Percentiles rank a stretch among this genome's conserved stretches.
Evolutionary conservation across 139 green algal species (phyloP).

Genomic region (Yamagishiella unicocca): DNA sequence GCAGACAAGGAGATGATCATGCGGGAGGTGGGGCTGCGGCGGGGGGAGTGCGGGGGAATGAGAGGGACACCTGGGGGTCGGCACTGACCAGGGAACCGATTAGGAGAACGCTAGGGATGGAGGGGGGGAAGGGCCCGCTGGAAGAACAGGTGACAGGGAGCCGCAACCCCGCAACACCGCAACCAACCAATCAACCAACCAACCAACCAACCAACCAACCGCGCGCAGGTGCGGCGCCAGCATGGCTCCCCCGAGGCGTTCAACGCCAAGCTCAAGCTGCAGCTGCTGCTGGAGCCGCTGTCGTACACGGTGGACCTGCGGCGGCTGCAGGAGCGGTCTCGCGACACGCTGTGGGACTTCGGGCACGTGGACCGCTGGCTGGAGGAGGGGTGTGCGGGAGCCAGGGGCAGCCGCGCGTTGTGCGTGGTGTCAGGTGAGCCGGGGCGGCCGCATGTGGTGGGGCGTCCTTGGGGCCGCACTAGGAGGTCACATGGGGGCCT

Average conservation of each 20-base stretch:
- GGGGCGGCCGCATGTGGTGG: too few species aligned
- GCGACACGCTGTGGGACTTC: conserved; percentile 7
- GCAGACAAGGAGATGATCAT: conserved; percentile 40
- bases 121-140: neutral
- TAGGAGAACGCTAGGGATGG: too few species aligned
- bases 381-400: neutral
- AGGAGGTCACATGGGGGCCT: too few species aligned
- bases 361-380: neutral
- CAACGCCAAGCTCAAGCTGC: conserved; percentile 30
- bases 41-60: too few species aligned
- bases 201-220: too few species aligned
- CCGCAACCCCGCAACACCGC: too few species aligned
- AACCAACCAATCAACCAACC: too few species aligned
- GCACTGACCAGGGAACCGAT: too few species aligned
- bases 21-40: neutral
- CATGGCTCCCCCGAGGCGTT: conserved; percentile 15
- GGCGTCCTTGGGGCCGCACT: too few species aligned
- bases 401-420: neutral
- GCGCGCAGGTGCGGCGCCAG: neutral
- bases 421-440: neutral
- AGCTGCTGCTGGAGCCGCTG: conserved; percentile 44
- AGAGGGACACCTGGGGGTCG: too few species aligned
- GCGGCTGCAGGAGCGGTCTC: conserved; percentile 11
- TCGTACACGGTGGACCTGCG: conserved; percentile 28
- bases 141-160: neutral